These are phyloP conservation scores for Trichocladium uniseriatum DNA, from an alignment of 495 filamentous ascomycete species.

Conservation along the genomic window DNA sequence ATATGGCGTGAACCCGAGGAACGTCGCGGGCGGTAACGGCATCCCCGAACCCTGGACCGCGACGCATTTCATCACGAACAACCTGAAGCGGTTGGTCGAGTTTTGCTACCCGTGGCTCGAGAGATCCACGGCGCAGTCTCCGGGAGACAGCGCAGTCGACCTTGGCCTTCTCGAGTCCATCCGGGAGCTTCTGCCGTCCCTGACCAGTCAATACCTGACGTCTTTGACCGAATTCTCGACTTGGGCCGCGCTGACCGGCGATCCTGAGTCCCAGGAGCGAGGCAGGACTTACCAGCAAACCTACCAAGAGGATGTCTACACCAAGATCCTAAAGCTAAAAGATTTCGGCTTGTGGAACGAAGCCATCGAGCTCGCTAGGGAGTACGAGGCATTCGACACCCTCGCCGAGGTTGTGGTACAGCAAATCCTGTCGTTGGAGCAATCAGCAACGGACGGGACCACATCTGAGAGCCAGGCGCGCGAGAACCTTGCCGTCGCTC, in stretches of 20 bases:
- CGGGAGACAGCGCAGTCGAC: constrained; percentile 11
- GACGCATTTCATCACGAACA: constrained; percentile 47
- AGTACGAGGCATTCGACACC: constrained; percentile 58
- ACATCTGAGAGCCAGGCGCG: constrained; percentile 17
- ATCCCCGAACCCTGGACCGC: constrained; percentile 79
- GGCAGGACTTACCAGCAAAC: constrained; percentile 29
- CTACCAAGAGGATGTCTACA: constrained; percentile 32
- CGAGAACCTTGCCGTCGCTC: constrained; percentile 21
- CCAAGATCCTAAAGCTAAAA: constrained; percentile 44
- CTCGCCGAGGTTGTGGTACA: constrained; percentile 51
- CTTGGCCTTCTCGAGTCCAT: constrained; percentile 26
- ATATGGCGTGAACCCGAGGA: constrained; percentile 59
- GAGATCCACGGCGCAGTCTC: constrained; percentile 4
- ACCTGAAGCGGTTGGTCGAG: constrained; percentile 46
- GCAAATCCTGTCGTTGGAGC: constrained; percentile 29
- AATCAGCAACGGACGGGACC: constrained; percentile 14
- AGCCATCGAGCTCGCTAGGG: constrained; percentile 65
- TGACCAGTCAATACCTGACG: constrained; percentile 39
- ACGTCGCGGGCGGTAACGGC: constrained; percentile 56
- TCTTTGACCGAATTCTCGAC: constrained; percentile 33
- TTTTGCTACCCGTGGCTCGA: constrained; percentile 34
- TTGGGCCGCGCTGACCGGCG: constrained; percentile 32
- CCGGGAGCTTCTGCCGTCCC: constrained; percentile 30
- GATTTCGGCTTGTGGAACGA: constrained; percentile 58
- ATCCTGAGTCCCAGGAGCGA: constrained; percentile 24